These are phyloP conservation scores for Annulohypoxylon nitens DNA, from an alignment of 495 filamentous ascomycete genomes.

Conservation along the genomic window DNA sequence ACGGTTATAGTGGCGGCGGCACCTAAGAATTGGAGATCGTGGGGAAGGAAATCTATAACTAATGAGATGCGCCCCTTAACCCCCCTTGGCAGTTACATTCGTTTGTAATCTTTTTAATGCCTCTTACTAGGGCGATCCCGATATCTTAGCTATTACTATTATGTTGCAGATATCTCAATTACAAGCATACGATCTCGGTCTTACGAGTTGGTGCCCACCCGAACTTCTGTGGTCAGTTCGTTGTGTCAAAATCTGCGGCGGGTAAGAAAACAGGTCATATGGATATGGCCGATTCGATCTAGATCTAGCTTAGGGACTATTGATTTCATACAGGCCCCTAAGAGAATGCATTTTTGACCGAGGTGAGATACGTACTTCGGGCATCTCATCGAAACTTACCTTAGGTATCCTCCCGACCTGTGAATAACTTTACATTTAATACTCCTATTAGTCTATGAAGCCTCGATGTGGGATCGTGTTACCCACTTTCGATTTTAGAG, in stretches of 20 bases:
- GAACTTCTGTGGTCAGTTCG: neutral
- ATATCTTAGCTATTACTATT: neutral
- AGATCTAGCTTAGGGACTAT: slow-evolving; percentile 16
- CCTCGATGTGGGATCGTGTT: neutral
- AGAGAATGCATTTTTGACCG: neutral
- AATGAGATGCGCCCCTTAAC: neutral
- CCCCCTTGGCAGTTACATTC: slow-evolving; percentile 15
- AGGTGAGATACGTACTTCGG: neutral
- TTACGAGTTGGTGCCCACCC: neutral
- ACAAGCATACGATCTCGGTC: neutral
- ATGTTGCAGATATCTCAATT: neutral
- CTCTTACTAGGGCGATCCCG: neutral
- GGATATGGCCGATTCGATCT: slow-evolving; percentile 4
- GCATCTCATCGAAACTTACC: neutral
- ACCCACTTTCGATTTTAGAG: neutral
- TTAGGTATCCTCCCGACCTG: neutral
- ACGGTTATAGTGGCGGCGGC: neutral
- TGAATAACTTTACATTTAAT: neutral
- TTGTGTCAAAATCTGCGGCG: neutral
- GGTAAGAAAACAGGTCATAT: neutral
- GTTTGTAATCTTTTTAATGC: neutral
- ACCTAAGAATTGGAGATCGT: slow-evolving; percentile 19
- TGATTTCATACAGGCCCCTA: slow-evolving; percentile 1
- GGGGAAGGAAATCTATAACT: slow-evolving; percentile 16
- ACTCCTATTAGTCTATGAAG: neutral